Percentiles rank a stretch among this genome's conserved stretches.
Evolutionary conservation across 2,329 filamentous ascomycete genomes (phyloP).

Genomic region (Scedosporium apiospermum): DNA sequence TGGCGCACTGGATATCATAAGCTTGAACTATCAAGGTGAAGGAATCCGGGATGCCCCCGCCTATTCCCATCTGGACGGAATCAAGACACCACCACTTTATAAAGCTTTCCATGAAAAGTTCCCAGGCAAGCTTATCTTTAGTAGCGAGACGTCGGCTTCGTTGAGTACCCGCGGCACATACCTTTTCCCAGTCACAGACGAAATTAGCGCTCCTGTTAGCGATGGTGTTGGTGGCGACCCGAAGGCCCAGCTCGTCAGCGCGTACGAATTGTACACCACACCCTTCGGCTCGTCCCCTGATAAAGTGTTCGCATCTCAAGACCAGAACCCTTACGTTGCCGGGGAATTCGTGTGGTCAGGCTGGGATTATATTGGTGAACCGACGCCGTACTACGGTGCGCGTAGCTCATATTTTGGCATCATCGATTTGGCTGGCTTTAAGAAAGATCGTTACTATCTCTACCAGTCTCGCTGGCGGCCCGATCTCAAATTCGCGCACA

Average conservation of each 20-base stretch:
- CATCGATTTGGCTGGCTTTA: constrained; percentile 46
- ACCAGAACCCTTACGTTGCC: constrained; percentile 36
- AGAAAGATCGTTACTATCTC: constrained; percentile 44
- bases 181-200: constrained; percentile 38
- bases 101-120: constrained; percentile 31
- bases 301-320: constrained; percentile 41
- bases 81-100: constrained; percentile 22
- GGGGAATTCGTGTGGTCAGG: constrained; percentile 46
- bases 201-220: constrained; percentile 26
- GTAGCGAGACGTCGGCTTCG: constrained; percentile 31
- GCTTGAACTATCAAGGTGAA: constrained; percentile 47
- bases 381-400: constrained; percentile 35
- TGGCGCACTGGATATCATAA: constrained; percentile 33
- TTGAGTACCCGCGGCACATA: constrained; percentile 42
- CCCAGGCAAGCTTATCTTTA: constrained; percentile 36
- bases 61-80: constrained; percentile 20
- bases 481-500: constrained; percentile 36
- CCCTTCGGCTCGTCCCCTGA: constrained; percentile 39
- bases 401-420: constrained; percentile 47
- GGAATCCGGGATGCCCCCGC: constrained; percentile 24
- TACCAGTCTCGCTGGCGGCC: constrained; percentile 46
- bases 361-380: constrained; percentile 40
- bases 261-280: constrained; percentile 42
- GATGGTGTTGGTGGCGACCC: constrained; percentile 28
- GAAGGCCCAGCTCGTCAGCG: constrained; percentile 27